A percentile compares a stretch with the other conserved stretches of the same genome.
Conservation (phyloP, 2,329 filamentous ascomycete species). For the Emmonsia crescens region DNA sequence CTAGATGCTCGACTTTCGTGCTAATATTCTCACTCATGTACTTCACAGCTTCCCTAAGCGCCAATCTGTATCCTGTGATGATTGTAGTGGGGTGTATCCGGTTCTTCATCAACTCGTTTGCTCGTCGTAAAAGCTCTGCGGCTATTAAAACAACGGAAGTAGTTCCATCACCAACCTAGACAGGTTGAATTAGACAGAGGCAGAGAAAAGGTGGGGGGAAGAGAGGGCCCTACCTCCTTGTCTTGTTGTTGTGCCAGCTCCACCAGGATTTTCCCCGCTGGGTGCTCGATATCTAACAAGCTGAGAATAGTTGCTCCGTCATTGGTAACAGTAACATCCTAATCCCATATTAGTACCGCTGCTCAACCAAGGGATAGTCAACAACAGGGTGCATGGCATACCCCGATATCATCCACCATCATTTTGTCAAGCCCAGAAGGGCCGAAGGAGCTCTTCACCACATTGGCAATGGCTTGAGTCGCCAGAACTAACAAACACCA, state of each 20-base stretch:
- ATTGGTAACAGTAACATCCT: conserved; percentile 98
- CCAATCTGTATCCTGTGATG: conserved; percentile 94
- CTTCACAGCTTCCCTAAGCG: conserved; percentile 89
- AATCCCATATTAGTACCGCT: conserved; percentile 16
- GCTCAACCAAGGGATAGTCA: conserved; percentile 2
- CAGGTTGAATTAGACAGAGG: not conserved
- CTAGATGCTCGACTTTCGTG: conserved; percentile 85
- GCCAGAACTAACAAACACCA: conserved; percentile 56
- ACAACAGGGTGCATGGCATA: conserved; percentile 34
- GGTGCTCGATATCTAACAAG: conserved; percentile 93
- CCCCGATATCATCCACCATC: conserved; percentile 99
- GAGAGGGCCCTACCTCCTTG: conserved; percentile 55
- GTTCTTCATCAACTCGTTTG: conserved; percentile 98
- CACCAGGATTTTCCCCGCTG: conserved; percentile 94
- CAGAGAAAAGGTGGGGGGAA: not conserved
- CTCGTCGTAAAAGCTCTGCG: conserved; percentile 82
- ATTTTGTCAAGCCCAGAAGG: conserved; percentile 98
- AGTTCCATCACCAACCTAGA: conserved; percentile 80
- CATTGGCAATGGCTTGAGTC: conserved; percentile 95
- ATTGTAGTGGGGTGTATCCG: conserved; percentile 99
- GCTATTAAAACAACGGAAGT: conserved; percentile 97
- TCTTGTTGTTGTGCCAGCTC: conserved; percentile 97
- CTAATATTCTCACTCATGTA: conserved; percentile 99
- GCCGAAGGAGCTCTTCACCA: conserved; percentile 97
- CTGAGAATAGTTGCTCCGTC: conserved; percentile 95